phyloP scores from a whole-genome alignment of 2,329 filamentous ascomycete species.

The Zasmidium citrigriseum region DNA sequence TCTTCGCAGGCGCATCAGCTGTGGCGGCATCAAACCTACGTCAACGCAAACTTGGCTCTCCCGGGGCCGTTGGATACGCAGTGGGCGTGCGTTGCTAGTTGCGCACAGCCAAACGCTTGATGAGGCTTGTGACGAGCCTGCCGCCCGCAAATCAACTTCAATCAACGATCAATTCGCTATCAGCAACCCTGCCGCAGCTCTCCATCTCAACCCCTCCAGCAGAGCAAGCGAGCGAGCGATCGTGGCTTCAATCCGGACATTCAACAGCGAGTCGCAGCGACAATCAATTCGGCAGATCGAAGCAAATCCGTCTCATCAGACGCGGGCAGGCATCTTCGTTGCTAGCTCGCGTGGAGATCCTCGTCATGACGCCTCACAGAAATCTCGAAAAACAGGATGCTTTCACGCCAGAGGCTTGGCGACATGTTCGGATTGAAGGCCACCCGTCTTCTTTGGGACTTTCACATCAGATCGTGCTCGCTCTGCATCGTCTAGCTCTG shows the following conservation, averaged over 20 bases:
- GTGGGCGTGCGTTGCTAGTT: too few relatives aligned
- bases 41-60: too few relatives aligned
- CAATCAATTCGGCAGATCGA: neutral
- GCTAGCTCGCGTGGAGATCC: conserved; percentile 1
- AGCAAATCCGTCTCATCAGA: neutral
- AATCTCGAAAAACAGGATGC: neutral
- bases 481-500: too few relatives aligned
- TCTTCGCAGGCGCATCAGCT: neutral
- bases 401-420: neutral
- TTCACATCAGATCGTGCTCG: too few relatives aligned
- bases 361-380: neutral
- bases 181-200: neutral
- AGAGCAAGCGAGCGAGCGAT: neutral
- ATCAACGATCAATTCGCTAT: too few relatives aligned
- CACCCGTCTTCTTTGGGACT: neutral
- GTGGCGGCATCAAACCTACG: neutral
- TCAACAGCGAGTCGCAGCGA: neutral
- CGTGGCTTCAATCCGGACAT: neutral
- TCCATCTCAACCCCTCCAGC: neutral
- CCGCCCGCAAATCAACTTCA: too few relatives aligned
- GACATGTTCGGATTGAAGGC: neutral
- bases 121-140: neutral
- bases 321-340: neutral
- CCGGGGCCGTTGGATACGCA: too few relatives aligned
- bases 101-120: too few relatives aligned